phyloP scores from a whole-genome alignment of 352 stramenopile species.

The Phytophthora fragariae region DNA sequence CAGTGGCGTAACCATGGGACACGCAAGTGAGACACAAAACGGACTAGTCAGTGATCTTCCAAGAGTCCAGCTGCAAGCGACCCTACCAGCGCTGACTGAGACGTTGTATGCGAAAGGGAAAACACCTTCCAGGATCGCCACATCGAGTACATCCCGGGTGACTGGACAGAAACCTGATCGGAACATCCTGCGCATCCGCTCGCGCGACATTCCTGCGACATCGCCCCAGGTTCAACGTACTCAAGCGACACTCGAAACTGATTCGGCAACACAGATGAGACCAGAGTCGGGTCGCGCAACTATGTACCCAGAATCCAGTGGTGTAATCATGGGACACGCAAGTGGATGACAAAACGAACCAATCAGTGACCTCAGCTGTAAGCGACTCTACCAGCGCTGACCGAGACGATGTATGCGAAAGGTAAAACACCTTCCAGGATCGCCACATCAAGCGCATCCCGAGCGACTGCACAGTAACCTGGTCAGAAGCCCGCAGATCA shows the following conservation, averaged over 20 bases:
- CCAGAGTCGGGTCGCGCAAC: too few species aligned
- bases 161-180: background rate
- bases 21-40: background rate
- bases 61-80: background rate
- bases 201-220: too few species aligned
- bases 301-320: too few species aligned
- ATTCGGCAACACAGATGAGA: too few species aligned
- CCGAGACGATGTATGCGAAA: background rate
- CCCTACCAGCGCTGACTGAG: background rate
- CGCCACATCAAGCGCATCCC: background rate
- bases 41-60: background rate
- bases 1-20: too few species aligned
- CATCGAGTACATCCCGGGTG: background rate
- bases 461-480: background rate
- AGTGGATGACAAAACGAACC: background rate
- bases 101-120: background rate
- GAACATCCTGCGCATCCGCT: too few species aligned
- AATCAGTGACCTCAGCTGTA: background rate
- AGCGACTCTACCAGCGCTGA: background rate
- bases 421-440: background rate
- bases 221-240: too few species aligned
- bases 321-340: too few species aligned
- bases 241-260: too few species aligned
- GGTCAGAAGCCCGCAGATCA: background rate
- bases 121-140: background rate